Evolutionary conservation across 352 stramenopile species (phyloP).

Genomic region (Elongisporangium prolatum): DNA sequence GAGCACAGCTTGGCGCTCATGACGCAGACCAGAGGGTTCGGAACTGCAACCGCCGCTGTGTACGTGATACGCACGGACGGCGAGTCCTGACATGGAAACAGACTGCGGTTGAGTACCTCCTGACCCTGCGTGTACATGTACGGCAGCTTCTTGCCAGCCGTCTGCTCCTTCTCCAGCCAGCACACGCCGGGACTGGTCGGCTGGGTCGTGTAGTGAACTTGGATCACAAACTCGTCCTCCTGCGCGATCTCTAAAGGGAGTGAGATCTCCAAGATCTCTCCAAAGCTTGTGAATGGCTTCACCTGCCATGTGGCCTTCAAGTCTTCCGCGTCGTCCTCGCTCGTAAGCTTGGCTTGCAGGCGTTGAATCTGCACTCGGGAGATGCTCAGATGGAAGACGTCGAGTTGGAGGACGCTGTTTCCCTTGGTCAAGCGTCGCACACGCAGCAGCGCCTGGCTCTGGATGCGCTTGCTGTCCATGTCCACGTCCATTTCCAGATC

Average conservation of each 20-base stretch:
- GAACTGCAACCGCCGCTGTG: slow-evolving; percentile 88
- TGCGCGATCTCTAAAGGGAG: slow-evolving; percentile 15
- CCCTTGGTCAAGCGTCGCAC: slow-evolving; percentile 18
- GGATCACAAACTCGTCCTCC: slow-evolving; percentile 27
- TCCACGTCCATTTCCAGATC: slow-evolving; percentile 46
- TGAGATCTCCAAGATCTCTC: slow-evolving; percentile 45
- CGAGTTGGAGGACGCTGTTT: slow-evolving; percentile 25
- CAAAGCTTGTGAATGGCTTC: slow-evolving; percentile 61
- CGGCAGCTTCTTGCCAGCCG: slow-evolving; percentile 63
- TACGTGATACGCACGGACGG: slow-evolving; percentile 96
- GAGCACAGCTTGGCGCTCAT: slow-evolving; percentile 69
- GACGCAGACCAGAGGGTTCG: slow-evolving; percentile 87
- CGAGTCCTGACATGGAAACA: slow-evolving; percentile 91
- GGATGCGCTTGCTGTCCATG: slow-evolving; percentile 23
- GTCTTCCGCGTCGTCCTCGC: background rate
- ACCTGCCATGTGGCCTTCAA: slow-evolving; percentile 29
- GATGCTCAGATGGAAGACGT: slow-evolving; percentile 61
- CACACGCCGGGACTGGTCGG: slow-evolving; percentile 67
- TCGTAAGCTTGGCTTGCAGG: slow-evolving; percentile 8
- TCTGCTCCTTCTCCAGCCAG: slow-evolving; percentile 83
- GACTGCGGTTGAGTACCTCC: slow-evolving; percentile 81
- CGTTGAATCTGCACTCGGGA: slow-evolving; percentile 29
- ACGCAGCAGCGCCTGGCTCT: slow-evolving; percentile 28
- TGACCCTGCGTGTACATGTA: slow-evolving; percentile 87
- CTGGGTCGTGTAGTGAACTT: slow-evolving; percentile 62